These are phyloP conservation scores for Aspergillus taichungensis DNA, from an alignment of 495 filamentous ascomycete species.

Conservation along the genomic window DNA sequence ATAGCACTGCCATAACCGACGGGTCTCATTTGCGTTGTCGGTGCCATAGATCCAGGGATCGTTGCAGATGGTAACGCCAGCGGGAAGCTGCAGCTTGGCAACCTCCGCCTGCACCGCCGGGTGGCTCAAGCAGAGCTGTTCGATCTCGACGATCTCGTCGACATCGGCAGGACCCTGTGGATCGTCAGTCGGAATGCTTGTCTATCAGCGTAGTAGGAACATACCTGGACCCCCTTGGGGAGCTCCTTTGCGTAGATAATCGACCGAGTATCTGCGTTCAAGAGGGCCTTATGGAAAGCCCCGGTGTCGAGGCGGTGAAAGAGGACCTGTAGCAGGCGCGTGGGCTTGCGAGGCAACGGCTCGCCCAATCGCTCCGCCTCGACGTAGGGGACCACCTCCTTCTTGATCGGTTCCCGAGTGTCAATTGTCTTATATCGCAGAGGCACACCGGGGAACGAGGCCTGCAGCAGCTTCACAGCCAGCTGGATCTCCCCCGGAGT, in stretches of 20 bases:
- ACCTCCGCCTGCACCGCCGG: conserved; percentile 36
- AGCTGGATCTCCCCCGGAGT: conserved; percentile 32
- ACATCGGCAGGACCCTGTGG: conserved; percentile 28
- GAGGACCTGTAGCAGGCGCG: conserved; percentile 30
- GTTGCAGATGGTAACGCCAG: conserved; percentile 31
- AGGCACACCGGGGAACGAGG: conserved; percentile 23
- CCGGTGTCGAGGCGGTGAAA: conserved; percentile 32
- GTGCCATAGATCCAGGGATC: conserved; percentile 42
- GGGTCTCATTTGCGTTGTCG: conserved; percentile 27
- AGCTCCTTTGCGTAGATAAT: conserved; percentile 31
- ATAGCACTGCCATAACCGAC: conserved; percentile 36
- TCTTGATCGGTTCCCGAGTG: conserved; percentile 31
- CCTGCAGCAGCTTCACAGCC: conserved; percentile 28
- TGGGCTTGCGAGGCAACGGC: conserved; percentile 23
- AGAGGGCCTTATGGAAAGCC: conserved; percentile 29
- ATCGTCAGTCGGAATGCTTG: not conserved
- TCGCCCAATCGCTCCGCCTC: conserved; percentile 29
- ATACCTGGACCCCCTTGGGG: conserved; percentile 31
- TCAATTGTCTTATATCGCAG: conserved; percentile 35
- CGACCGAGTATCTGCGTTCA: conserved; percentile 25
- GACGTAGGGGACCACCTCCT: conserved; percentile 29
- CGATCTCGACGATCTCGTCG: conserved; percentile 36
- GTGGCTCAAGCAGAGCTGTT: conserved; percentile 27
- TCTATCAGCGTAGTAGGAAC: not conserved
- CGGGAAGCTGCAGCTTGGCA: conserved; percentile 33